Percentiles rank a stretch among this genome's conserved stretches.
These are phyloP conservation scores for Fusarium coffeatum DNA, from an alignment of 2,329 filamentous ascomycete species.

Conservation along the genomic window DNA sequence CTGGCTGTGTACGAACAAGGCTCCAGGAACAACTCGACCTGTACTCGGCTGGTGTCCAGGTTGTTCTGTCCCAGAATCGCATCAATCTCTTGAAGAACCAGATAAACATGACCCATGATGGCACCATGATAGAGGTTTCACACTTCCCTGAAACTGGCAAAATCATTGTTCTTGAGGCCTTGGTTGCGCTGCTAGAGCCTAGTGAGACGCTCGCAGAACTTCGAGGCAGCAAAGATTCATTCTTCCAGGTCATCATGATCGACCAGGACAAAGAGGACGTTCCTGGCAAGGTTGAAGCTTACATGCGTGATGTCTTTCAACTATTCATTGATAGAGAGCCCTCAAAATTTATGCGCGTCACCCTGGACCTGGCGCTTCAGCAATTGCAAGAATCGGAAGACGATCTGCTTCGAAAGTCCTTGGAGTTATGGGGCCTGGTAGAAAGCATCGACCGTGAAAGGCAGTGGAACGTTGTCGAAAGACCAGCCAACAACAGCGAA, in stretches of 20 bases:
- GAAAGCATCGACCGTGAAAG: constrained; percentile 74
- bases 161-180: constrained; percentile 54
- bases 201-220: constrained; percentile 52
- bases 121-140: constrained; percentile 66
- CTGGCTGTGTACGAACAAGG: constrained; percentile 71
- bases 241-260: constrained; percentile 63
- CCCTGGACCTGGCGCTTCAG: constrained; percentile 64
- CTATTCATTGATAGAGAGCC: constrained; percentile 70
- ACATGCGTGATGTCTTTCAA: constrained; percentile 68
- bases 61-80: constrained; percentile 69
- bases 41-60: constrained; percentile 72
- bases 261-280: constrained; percentile 72
- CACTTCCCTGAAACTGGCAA: constrained; percentile 67
- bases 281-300: constrained; percentile 67
- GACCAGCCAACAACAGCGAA: constrained; percentile 56
- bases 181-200: constrained; percentile 51
- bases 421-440: constrained; percentile 73
- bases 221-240: constrained; percentile 50
- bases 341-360: constrained; percentile 69
- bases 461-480: constrained; percentile 68
- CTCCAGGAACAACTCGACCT: constrained; percentile 71
- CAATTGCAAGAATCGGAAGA: constrained; percentile 62
- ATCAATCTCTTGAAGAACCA: constrained; percentile 66
- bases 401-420: constrained; percentile 65
- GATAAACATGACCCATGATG: constrained; percentile 61